Percentiles rank a stretch among this genome's conserved stretches.
Evolutionary conservation across 2,329 filamentous ascomycete genomes (phyloP).

Genomic region (Cadophora malorum): DNA sequence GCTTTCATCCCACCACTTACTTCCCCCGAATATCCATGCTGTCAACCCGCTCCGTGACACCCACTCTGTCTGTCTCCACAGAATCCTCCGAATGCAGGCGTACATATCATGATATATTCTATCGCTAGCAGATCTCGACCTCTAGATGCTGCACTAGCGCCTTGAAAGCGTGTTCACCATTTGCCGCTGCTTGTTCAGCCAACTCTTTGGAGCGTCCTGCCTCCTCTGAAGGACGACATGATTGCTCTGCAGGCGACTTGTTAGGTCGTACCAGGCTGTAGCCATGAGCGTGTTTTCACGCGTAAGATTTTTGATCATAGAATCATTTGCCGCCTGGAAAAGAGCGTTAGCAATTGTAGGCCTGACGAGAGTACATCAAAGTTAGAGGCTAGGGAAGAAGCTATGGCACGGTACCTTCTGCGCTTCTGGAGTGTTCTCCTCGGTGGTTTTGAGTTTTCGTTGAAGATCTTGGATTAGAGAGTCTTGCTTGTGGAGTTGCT

Average conservation of each 20-base stretch:
- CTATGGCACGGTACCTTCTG: conserved; percentile 42
- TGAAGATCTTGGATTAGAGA: conserved; percentile 41
- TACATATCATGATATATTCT: conserved; percentile 13
- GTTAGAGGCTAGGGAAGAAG: conserved; percentile 27
- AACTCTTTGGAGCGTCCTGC: conserved; percentile 78
- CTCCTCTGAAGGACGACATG: conserved; percentile 79
- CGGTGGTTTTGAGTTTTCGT: conserved; percentile 38
- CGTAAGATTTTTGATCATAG: conserved; percentile 63
- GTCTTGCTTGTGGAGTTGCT: conserved; percentile 42
- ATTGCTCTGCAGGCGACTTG: conserved; percentile 80
- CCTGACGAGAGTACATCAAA: neutral
- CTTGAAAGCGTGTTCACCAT: conserved; percentile 59
- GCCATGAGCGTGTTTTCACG: conserved; percentile 80
- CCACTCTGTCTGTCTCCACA: conserved; percentile 13
- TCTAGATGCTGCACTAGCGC: conserved; percentile 31
- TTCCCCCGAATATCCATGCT: conserved; percentile 12
- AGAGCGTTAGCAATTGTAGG: conserved; percentile 11
- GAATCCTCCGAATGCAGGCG: conserved; percentile 20
- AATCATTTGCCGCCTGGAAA: conserved; percentile 42
- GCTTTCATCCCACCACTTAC: neutral
- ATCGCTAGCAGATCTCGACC: neutral
- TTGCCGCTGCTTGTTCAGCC: conserved; percentile 83
- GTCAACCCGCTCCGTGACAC: conserved; percentile 19
- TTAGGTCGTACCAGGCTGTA: conserved; percentile 87
- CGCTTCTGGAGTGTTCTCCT: conserved; percentile 40